Evolutionary conservation across 371 early-diverging fungal genomes (phyloP).

Genomic region (Mucor lusitanicus): DNA sequence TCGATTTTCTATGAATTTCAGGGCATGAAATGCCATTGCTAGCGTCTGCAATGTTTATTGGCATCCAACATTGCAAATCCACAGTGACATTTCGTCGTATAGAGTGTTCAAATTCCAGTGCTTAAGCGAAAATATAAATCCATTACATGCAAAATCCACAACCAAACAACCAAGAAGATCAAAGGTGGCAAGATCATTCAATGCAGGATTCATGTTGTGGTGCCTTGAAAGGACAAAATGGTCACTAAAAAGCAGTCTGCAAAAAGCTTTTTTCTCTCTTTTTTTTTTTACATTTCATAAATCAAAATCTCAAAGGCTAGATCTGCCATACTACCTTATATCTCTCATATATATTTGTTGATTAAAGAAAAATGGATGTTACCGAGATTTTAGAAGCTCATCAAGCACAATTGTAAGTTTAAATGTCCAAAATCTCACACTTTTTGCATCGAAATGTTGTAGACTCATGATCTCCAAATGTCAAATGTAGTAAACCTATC

Average conservation of each 20-base stretch:
- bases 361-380: conserved; percentile 61
- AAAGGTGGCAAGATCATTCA: background rate
- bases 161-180: too few relatives aligned
- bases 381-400: conserved; percentile 69
- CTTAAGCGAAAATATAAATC: too few relatives aligned
- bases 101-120: too few relatives aligned
- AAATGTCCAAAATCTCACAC: background rate
- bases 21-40: too few relatives aligned
- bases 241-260: conserved; percentile 2
- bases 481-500: conserved; percentile 56
- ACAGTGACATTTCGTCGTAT: too few relatives aligned
- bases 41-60: too few relatives aligned
- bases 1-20: too few relatives aligned
- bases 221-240: background rate
- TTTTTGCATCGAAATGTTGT: background rate
- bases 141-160: too few relatives aligned
- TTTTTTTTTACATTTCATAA: background rate
- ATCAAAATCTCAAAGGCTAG: background rate
- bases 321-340: background rate
- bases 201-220: background rate
- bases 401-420: conserved; percentile 57
- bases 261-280: background rate
- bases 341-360: background rate
- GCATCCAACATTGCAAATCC: too few relatives aligned
- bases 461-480: background rate